Percentiles rank a stretch among this genome's conserved stretches.
Evolutionary conservation across 108 stramenopile genomes (phyloP).

Genomic region (Halocafeteria seosinensis): DNA sequence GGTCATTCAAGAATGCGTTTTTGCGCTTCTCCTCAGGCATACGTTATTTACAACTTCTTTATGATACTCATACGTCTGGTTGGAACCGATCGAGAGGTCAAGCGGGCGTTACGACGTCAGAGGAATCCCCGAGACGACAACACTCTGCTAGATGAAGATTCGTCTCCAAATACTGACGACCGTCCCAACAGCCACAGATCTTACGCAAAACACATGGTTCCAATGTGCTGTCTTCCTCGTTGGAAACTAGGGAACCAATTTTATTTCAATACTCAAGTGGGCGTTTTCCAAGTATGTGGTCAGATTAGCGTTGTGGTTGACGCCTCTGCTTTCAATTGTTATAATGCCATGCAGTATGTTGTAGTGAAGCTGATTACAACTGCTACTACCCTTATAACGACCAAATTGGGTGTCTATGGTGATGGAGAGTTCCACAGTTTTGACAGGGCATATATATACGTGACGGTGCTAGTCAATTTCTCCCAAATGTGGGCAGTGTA

Average conservation of each 20-base stretch:
- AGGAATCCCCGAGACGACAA: not conserved
- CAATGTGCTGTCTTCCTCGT: not conserved
- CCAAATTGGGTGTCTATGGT: conserved; percentile 48
- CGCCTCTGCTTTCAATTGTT: too few species aligned
- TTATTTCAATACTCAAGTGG: not conserved
- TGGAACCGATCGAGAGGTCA: not conserved
- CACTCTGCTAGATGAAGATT: not conserved
- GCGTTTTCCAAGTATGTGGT: too few species aligned
- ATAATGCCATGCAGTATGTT: too few species aligned
- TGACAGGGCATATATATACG: conserved; percentile 52
- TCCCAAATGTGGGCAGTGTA: conserved; percentile 75
- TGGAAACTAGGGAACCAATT: not conserved
- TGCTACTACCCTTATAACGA: conserved; percentile 47
- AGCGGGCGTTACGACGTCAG: not conserved
- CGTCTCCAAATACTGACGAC: not conserved
- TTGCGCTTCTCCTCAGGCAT: too few species aligned
- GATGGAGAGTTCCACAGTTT: conserved; percentile 61
- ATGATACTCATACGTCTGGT: conserved; percentile 24
- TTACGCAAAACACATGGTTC: not conserved
- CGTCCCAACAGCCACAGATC: not conserved
- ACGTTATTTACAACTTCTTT: conserved; percentile 36
- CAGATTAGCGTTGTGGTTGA: too few species aligned
- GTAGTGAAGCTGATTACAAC: conserved; percentile 56
- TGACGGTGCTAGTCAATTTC: conserved; percentile 46
- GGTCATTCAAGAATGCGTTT: too few species aligned